Conservation (phyloP, 2,329 filamentous ascomycete genomes). For the Epichloe coenophiala region DNA sequence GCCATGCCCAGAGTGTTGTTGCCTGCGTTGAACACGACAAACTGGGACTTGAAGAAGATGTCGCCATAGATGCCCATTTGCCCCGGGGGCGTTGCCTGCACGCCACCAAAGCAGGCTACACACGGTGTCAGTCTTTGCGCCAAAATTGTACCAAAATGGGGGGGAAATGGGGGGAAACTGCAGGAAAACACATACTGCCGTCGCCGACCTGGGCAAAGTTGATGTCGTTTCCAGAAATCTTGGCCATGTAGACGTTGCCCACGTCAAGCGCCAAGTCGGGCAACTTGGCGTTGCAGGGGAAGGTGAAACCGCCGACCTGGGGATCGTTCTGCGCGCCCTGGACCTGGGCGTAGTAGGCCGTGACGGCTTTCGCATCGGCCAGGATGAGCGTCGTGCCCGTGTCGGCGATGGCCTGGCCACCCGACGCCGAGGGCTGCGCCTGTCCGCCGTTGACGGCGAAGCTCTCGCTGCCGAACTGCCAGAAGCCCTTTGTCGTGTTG, state of each 20-base stretch:
- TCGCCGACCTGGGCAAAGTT: slow-evolving; percentile 37
- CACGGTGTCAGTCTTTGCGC: background rate
- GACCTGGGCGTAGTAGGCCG: slow-evolving; percentile 33
- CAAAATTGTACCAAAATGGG: too few relatives aligned
- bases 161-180: background rate
- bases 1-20: slow-evolving; percentile 42
- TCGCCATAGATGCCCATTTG: slow-evolving; percentile 49
- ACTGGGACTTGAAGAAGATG: slow-evolving; percentile 48
- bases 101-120: slow-evolving; percentile 50
- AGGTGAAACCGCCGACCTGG: slow-evolving; percentile 27
- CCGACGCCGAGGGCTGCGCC: slow-evolving; percentile 25
- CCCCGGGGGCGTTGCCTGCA: slow-evolving; percentile 43
- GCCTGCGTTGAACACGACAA: slow-evolving; percentile 42
- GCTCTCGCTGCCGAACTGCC: slow-evolving; percentile 25
- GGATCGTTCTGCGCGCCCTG: slow-evolving; percentile 20
- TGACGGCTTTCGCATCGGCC: slow-evolving; percentile 36
- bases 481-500: slow-evolving; percentile 51
- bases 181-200: slow-evolving; percentile 26
- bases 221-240: slow-evolving; percentile 37
- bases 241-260: slow-evolving; percentile 42
- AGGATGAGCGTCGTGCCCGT: slow-evolving; percentile 51
- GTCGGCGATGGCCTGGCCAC: slow-evolving; percentile 32
- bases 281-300: slow-evolving; percentile 30
- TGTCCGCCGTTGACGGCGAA: slow-evolving; percentile 10
- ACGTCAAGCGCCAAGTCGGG: slow-evolving; percentile 41